phyloP scores from a whole-genome alignment of 148 eudicot genomes.

The Dysphania ambrosioides region DNA sequence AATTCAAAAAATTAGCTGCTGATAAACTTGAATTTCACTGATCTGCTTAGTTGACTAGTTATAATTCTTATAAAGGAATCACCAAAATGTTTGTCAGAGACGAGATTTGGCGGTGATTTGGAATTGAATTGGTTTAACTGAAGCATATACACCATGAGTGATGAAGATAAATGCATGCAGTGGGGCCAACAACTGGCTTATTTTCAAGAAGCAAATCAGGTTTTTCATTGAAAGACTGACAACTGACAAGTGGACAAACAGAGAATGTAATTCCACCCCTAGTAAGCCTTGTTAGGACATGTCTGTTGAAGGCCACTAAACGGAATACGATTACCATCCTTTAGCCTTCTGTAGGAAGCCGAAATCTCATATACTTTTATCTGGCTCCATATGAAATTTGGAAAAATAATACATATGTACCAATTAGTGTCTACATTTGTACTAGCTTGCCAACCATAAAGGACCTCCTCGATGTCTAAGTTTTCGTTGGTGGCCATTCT shows the following conservation, averaged over 20 bases:
- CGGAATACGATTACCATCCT: background rate
- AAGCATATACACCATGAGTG: background rate
- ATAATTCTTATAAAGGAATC: constrained; percentile 14
- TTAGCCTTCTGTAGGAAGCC: background rate
- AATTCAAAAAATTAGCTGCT: background rate
- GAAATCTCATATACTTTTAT: background rate
- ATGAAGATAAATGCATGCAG: constrained; percentile 3
- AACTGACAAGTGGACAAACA: constrained; percentile 4
- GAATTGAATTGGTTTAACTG: constrained; percentile 1
- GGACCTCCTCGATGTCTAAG: background rate
- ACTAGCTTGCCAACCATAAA: background rate
- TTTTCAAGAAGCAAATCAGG: background rate
- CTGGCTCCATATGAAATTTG: background rate
- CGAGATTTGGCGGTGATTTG: constrained; percentile 24
- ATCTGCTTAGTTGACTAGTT: constrained; percentile 1
- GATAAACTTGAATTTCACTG: constrained; percentile 12
- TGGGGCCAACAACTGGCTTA: constrained; percentile 7
- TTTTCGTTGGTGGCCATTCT: background rate
- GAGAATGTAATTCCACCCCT: background rate
- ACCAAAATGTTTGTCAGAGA: constrained; percentile 4
- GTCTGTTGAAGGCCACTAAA: background rate
- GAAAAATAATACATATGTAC: background rate
- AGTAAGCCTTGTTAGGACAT: background rate
- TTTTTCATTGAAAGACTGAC: background rate
- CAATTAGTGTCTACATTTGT: background rate